Percentiles rank a stretch among this genome's conserved stretches.
These are phyloP conservation scores for Bipolaris zeicola DNA, from an alignment of 2,329 filamentous ascomycete genomes.

Conservation along the genomic window DNA sequence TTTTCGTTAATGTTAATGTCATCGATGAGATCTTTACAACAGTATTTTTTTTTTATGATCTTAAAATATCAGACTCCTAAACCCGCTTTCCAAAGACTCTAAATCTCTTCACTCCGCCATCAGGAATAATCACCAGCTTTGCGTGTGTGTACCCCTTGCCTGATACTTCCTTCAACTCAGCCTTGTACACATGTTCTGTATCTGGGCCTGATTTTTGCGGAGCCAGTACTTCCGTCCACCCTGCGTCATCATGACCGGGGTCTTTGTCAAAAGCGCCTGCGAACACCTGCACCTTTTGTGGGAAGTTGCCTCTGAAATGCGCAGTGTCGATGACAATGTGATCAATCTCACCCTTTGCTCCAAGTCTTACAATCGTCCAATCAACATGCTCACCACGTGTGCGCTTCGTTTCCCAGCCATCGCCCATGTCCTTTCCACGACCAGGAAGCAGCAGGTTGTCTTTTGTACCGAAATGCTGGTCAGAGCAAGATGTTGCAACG, in stretches of 20 bases:
- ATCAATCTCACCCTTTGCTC: slow-evolving; percentile 67
- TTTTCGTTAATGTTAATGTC: too few relatives aligned
- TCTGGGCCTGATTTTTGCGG: slow-evolving; percentile 75
- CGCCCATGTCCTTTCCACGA: slow-evolving; percentile 82
- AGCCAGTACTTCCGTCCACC: slow-evolving; percentile 69
- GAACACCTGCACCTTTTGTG: slow-evolving; percentile 72
- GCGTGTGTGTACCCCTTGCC: slow-evolving; percentile 75
- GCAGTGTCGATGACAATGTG: slow-evolving; percentile 78
- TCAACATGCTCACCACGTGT: slow-evolving; percentile 76
- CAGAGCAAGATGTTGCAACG: slow-evolving; percentile 75
- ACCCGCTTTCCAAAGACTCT: slow-evolving; percentile 69
- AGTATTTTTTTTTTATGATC: neutral
- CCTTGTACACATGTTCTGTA: slow-evolving; percentile 69
- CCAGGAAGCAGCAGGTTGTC: slow-evolving; percentile 81
- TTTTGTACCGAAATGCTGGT: slow-evolving; percentile 84
- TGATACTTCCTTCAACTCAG: slow-evolving; percentile 54
- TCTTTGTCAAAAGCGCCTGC: slow-evolving; percentile 64
- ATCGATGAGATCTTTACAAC: neutral
- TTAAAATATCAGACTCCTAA: slow-evolving; percentile 1
- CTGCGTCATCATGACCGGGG: slow-evolving; percentile 61
- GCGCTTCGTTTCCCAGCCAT: slow-evolving; percentile 84
- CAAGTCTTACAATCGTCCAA: slow-evolving; percentile 79
- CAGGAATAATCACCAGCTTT: slow-evolving; percentile 90
- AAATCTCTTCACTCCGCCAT: slow-evolving; percentile 89
- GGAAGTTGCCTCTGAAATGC: slow-evolving; percentile 83